Percentiles rank a stretch among this genome's conserved stretches.
These are phyloP conservation scores for Lodderomyces oxycetoniae DNA, from an alignment of 1,139 yeast species.

Conservation along the genomic window DNA sequence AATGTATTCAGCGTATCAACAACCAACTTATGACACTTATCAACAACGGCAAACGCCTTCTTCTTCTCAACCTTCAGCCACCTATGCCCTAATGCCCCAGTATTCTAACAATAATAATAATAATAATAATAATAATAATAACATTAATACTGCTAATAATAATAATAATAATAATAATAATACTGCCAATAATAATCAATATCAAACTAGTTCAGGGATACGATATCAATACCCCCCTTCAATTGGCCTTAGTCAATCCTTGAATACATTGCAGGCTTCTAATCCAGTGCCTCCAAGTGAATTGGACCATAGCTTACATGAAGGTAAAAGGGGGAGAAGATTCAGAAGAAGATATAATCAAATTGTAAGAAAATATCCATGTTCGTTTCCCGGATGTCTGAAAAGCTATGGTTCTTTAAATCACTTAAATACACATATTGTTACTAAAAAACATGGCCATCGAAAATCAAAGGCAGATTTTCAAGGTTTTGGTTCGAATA, in stretches of 20 bases:
- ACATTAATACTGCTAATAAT: too few relatives aligned
- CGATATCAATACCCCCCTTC: slow-evolving; percentile 4
- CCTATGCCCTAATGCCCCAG: slow-evolving; percentile 4
- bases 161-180: too few relatives aligned
- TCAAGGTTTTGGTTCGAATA: slow-evolving; percentile 15
- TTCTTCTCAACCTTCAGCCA: slow-evolving; percentile 3
- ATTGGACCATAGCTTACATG: slow-evolving; percentile 8
- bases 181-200: slow-evolving; percentile 3
- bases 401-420: slow-evolving; percentile 75
- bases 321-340: slow-evolving; percentile 31
- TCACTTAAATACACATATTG: slow-evolving; percentile 73
- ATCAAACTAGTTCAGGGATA: slow-evolving; percentile 2
- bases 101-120: too few relatives aligned
- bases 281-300: slow-evolving; percentile 1
- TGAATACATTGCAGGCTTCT: too few relatives aligned
- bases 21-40: slow-evolving; percentile 6
- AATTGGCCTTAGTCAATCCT: too few relatives aligned
- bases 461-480: slow-evolving; percentile 69
- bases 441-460: slow-evolving; percentile 67
- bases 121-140: too few relatives aligned
- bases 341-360: slow-evolving; percentile 68
- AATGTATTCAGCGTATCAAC: slow-evolving; percentile 6
- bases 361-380: slow-evolving; percentile 60
- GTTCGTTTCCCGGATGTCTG: slow-evolving; percentile 56
- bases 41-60: slow-evolving; percentile 5